Evolutionary conservation across 1,284 basidiomycete species (phyloP).

Genomic region (Heimioporus punctisporus): DNA sequence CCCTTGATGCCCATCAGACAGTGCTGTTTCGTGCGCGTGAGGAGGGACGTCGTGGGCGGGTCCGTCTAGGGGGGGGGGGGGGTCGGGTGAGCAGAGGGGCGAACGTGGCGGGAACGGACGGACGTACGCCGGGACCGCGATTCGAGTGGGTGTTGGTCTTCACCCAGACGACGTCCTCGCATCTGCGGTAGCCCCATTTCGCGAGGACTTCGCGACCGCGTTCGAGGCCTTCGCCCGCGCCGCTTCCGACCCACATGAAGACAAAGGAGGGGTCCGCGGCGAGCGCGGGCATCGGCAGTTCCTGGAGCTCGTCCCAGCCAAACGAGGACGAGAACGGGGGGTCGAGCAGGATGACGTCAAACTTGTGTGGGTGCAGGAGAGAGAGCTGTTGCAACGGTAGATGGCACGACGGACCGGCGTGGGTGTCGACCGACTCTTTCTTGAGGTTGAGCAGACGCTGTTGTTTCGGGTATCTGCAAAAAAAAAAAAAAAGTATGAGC

Average conservation of each 20-base stretch:
- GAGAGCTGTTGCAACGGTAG: constrained; percentile 62
- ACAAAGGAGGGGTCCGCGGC: constrained; percentile 94
- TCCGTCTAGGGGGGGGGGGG: constrained; percentile 55
- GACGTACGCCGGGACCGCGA: constrained; percentile 71
- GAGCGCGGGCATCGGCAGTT: constrained; percentile 82
- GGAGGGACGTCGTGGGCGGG: constrained; percentile 79
- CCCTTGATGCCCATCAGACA: constrained; percentile 99
- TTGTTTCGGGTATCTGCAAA: constrained; percentile 87
- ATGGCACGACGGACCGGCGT: constrained; percentile 68
- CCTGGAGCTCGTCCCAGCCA: constrained; percentile 83
- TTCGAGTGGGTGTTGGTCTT: constrained; percentile 82
- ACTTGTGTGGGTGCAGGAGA: constrained; percentile 68
- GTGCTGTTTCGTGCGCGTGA: constrained; percentile 93
- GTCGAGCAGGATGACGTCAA: constrained; percentile 94
- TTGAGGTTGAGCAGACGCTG: constrained; percentile 82
- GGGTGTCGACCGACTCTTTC: constrained; percentile 64
- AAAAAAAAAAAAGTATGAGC: neutral
- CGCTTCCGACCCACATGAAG: constrained; percentile 96
- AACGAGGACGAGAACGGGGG: constrained; percentile 86
- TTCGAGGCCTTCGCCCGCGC: constrained; percentile 90
- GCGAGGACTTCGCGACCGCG: constrained; percentile 89
- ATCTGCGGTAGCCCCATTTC: constrained; percentile 95
- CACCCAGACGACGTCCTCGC: constrained; percentile 98
- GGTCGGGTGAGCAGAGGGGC: constrained; percentile 1
- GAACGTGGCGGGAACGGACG: neutral